Base-by-base conservation (phyloP, 352 stramenopile species). In the Phytophthora megakarya region DNA sequence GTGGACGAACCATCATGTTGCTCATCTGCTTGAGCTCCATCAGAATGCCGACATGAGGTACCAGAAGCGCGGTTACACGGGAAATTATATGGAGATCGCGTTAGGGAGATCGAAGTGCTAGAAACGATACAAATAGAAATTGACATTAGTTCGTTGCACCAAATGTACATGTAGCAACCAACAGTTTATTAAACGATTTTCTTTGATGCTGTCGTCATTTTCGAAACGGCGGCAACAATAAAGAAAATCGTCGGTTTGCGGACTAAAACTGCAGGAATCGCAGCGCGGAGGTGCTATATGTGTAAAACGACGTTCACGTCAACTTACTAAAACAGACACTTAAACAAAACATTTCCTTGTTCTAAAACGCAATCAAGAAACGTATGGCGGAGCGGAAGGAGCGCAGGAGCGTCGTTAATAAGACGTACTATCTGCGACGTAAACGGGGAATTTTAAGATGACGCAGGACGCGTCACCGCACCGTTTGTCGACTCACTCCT, bases 1-100 rank as follows among this genome's bases (percentile, higher is more conserved):
- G 49, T 18, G 67, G 43, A 22, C 53, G 53, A 28, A 54, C 65
- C 57, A 72, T 70, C 16, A 39, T 23, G 49, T 76, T 59, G 18
- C 49, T 65, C 73, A 87, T 70, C 3, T 77, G 53, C 39, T 85
- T 70, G 33, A 76, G 45, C 30, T 80, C 74, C 61, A 81, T 73
- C 65, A 84, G 73, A 86, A 61, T 19, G 78, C 75, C 21, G 76
- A 76, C 73, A 86, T 80, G 28, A 76, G 73, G 59, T 88, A 70
- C 78, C 80, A 89, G 44, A 76, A 72, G 61, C 65, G 71, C 38
- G 75, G 74, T 57, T 51, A 73, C 6, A 87, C 73, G 57, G 80
- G 62, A 62, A 87, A 75, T 72, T 78, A 89, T 38, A 62, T 60
- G 60, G 54, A 75, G 37, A 81, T 84, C 67, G 80, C 81, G 40